Evolutionary conservation across 371 early-diverging fungal genomes (phyloP), one percentile per base, ranked within the genome.

Genomic region (Mortierella sp.): DNA sequence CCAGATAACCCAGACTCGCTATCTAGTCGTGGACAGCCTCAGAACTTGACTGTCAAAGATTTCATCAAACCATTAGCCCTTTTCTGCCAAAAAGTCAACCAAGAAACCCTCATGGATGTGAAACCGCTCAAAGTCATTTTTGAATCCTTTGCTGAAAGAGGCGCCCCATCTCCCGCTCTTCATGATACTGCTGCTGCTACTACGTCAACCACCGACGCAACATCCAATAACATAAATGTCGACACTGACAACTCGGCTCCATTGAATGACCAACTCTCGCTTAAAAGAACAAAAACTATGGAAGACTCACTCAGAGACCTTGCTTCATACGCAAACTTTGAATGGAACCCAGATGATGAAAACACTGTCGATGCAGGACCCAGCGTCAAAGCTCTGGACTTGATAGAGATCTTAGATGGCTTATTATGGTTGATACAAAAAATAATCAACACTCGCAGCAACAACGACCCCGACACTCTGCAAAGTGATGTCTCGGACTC

Each of bases 271-370:
- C 24, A 55, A 4, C 9, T 49, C 24, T 54, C 68, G 3, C 43
- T 14, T 11, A 43, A 72, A 11, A 52, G 70, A 10, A 35, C 80
- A 37, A 71, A 63, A 39, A 74, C 72, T 24, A 71, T 74, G 64
- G 80, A 79, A 61, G 80, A 74, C 20, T 71, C 80, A 18, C 71
- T 71, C 26, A 54, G 54, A 14, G 74, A 73, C 39, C 26, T 75
- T 60, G 59, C 80, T 3, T 64, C 70, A 20, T 52, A 70, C 1
- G 30, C 57, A 10, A 70, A 73, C 40, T 70, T 73, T 64, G 80
- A 79, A 45, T 80, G 81, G 81, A 59, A 69, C 43, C 81, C 81
- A n/a, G 72, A 80, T 24, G 75, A 80, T 20, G 75, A 72, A 0
- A 65, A 64, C 40, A 39, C 43, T 20, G 43, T 52, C 0, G 72